Conservation (phyloP, 106 monocot species). For the Dendrobium chrysotoxum region DNA sequence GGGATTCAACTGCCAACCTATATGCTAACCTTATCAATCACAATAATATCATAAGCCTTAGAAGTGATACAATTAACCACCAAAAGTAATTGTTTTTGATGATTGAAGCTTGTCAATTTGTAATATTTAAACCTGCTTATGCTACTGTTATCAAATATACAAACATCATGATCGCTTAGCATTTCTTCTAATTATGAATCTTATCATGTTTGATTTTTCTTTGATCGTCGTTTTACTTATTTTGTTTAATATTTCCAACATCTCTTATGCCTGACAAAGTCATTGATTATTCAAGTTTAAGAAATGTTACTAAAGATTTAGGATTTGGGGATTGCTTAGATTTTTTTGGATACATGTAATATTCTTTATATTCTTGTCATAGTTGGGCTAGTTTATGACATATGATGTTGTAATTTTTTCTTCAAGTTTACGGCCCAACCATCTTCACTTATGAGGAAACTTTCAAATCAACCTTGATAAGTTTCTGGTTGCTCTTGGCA, state of each 20-base stretch:
- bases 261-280: not conserved
- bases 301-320: not conserved
- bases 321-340: not conserved
- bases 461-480: not conserved
- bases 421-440: not conserved
- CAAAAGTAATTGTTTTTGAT: not conserved
- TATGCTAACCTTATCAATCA: not conserved
- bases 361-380: not conserved
- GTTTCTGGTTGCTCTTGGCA: slow-evolving; percentile 6
- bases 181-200: not conserved
- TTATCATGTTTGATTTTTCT: not conserved
- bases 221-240: not conserved
- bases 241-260: not conserved
- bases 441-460: not conserved
- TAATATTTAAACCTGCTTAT: no score
- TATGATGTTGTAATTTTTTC: not conserved
- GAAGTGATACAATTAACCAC: not conserved
- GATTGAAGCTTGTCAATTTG: no score
- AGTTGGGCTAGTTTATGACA: not conserved
- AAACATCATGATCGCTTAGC: no score
- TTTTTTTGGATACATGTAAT: not conserved
- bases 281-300: not conserved
- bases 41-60: no score
- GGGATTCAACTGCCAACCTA: not conserved
- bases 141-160: no score